Evolutionary conservation across 495 filamentous ascomycete species (phyloP).

Genomic region (Annulohypoxylon stygium): DNA sequence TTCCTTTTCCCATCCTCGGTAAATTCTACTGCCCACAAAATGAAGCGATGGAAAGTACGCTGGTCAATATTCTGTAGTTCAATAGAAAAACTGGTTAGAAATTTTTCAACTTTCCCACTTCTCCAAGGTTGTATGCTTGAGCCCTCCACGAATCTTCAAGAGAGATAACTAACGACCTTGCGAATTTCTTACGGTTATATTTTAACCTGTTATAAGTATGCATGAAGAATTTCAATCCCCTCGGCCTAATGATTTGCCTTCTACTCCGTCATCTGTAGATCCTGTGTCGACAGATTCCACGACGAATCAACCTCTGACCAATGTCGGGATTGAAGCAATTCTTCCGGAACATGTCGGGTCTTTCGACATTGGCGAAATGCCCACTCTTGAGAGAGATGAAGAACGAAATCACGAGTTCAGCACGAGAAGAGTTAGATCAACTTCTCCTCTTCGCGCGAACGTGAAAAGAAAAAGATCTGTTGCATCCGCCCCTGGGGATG

Average conservation of each 20-base stretch:
- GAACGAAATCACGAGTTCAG: background rate
- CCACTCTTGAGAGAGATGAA: background rate
- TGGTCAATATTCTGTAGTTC: too few relatives aligned
- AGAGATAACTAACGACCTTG: background rate
- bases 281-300: slow-evolving; percentile 19
- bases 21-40: background rate
- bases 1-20: background rate
- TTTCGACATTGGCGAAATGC: background rate
- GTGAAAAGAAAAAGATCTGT: slow-evolving; percentile 35
- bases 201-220: slow-evolving; percentile 1
- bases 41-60: background rate
- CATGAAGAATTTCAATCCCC: background rate
- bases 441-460: slow-evolving; percentile 33
- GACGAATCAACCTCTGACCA: background rate
- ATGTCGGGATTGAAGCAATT: background rate
- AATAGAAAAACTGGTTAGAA: background rate
- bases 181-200: background rate
- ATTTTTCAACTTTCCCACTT: background rate
- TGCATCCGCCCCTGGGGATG: slow-evolving; percentile 41
- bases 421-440: slow-evolving; percentile 21
- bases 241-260: slow-evolving; percentile 2
- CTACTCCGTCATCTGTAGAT: slow-evolving; percentile 28
- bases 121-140: background rate
- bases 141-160: background rate
- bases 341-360: slow-evolving; percentile 19